Evolutionary conservation across 331 rosid species (phyloP).

Genomic region (Malus hybrid): DNA sequence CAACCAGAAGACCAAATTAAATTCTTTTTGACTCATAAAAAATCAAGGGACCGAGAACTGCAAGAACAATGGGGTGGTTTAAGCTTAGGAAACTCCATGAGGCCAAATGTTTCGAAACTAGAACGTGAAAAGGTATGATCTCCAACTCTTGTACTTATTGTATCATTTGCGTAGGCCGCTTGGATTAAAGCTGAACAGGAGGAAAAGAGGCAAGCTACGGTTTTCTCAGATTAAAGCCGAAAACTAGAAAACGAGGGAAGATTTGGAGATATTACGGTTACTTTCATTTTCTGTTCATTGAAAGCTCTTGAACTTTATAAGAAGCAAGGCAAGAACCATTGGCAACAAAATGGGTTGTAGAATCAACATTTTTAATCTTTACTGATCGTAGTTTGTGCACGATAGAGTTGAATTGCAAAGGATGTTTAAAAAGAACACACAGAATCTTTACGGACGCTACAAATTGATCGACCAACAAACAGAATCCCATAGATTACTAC

Average conservation of each 20-base stretch:
- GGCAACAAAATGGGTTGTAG: not conserved
- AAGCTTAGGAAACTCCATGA: slow-evolving; percentile 76
- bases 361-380: not conserved
- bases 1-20: slow-evolving; percentile 40
- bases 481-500: not conserved
- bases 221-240: not conserved
- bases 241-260: not conserved
- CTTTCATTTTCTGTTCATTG: not conserved
- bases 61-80: slow-evolving; percentile 85
- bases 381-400: not conserved
- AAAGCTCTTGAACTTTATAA: too few relatives aligned
- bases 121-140: slow-evolving; percentile 71
- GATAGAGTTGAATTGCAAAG: not conserved
- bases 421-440: not conserved
- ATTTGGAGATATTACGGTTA: not conserved
- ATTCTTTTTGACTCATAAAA: slow-evolving; percentile 37
- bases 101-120: slow-evolving; percentile 65
- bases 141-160: not conserved
- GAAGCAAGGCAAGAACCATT: not conserved
- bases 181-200: slow-evolving; percentile 89
- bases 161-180: slow-evolving; percentile 44
- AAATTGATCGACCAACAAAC: not conserved
- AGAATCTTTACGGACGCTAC: not conserved
- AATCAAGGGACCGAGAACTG: slow-evolving; percentile 75
- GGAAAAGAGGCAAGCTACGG: slow-evolving; percentile 43